Percentiles rank a stretch among this genome's conserved stretches.
phyloP scores from a whole-genome alignment of 257 asterid species.

The Penstemon barbatus region DNA sequence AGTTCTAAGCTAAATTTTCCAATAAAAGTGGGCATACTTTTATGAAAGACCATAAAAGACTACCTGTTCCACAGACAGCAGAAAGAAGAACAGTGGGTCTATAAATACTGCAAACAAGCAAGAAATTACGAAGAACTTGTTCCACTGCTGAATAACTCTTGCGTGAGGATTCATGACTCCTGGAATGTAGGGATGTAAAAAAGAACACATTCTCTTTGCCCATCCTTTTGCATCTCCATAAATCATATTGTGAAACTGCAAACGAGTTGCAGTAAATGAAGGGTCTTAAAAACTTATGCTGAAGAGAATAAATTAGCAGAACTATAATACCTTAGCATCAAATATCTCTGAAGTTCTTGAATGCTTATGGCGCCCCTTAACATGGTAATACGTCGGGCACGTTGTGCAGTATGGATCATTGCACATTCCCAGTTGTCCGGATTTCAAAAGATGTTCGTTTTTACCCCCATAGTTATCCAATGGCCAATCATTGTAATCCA shows the following conservation, averaged over 20 bases:
- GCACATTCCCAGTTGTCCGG: conserved; percentile 95
- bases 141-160: conserved; percentile 68
- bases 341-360: conserved; percentile 50
- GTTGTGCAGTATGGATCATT: conserved; percentile 92
- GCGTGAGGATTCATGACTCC: conserved; percentile 80
- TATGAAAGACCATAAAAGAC: conserved; percentile 12
- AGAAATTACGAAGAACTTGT: conserved; percentile 70
- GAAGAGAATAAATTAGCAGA: not conserved
- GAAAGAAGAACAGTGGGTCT: conserved; percentile 85
- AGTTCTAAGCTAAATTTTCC: not conserved
- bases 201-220: conserved; percentile 49
- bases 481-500: conserved; percentile 43
- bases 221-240: conserved; percentile 84
- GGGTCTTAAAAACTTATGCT: not conserved
- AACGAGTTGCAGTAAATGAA: not conserved
- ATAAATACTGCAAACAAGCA: conserved; percentile 71
- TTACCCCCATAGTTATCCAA: conserved; percentile 42
- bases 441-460: conserved; percentile 77
- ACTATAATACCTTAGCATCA: conserved; percentile 65
- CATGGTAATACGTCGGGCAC: conserved; percentile 68
- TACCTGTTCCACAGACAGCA: conserved; percentile 56
- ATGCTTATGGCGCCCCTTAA: conserved; percentile 46
- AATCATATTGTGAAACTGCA: conserved; percentile 68
- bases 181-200: conserved; percentile 46
- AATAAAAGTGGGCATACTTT: not conserved